Evolutionary conservation across 2,329 filamentous ascomycete species (phyloP), one percentile per base, ranked within the genome.

Genomic region (Aspergillus caelatus): DNA sequence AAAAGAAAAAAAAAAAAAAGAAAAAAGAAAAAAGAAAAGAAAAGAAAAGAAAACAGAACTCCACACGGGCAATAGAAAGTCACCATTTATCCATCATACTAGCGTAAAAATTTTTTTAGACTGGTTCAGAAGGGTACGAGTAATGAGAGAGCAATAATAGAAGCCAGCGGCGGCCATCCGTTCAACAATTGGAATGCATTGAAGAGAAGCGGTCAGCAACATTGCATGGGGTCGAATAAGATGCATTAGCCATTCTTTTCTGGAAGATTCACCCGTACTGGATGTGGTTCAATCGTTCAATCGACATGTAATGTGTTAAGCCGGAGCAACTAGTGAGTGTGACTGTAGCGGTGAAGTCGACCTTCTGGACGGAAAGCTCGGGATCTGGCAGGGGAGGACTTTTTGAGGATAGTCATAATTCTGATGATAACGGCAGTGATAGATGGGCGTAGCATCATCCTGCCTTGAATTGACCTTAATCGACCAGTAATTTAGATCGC

Each of bases 161-260:
- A 43, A 61, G 61, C 61, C 63, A 63, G 57, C 61, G 30, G 61
- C 61, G 54, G 61, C 54, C 58, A 56, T 48, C 57, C 39, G 54
- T 54, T 54, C 50, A 55, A 58, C 57, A 55, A 57, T 54, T 65
- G 57, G 58, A 55, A 28, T 4, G 54, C 60, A 57, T 26, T 30
- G 21, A 39, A 39, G 60, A 62, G 60, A 58, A 62, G 60, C 60
- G 60, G 60, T 62, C 60, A 62, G 43, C 55, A 54, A 41, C 28
- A 46, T 45, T 45, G 48, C 46, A 62, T 57, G 32, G 39, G 36
- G 56, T 23, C 55, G 55, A 58, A 58, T 48, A 54, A 21, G 54
- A 58, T 46, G 55, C 36, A 53, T 26, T 56, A 62, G 45, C n/a
- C 55, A 46, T 58, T 53, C 14, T 39, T 41, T 62, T 62, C 60